Percentiles rank a stretch among this genome's conserved stretches.
Evolutionary conservation across 306 rosid species (phyloP).

Genomic region (Trifolium fragiferum): DNA sequence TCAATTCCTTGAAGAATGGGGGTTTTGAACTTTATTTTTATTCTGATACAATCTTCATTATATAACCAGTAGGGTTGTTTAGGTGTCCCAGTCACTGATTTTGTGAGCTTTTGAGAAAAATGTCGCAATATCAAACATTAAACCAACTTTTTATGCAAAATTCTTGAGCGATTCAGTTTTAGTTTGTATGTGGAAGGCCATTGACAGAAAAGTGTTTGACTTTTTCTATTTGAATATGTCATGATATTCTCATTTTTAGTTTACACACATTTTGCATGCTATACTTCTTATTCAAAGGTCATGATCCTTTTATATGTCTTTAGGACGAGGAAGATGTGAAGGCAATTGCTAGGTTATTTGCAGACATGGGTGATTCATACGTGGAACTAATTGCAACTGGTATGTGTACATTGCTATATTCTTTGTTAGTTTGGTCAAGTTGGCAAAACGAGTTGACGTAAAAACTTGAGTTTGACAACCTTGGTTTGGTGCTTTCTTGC

Average conservation of each 20-base stretch:
- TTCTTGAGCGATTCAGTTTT: constrained; percentile 3
- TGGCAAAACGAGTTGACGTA: no score
- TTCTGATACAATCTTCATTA: constrained; percentile 9
- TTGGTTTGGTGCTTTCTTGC: constrained; percentile 39
- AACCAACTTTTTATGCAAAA: neutral
- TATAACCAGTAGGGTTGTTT: constrained; percentile 11
- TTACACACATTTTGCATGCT: constrained; percentile 19
- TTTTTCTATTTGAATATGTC: neutral
- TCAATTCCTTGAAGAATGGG: constrained; percentile 10
- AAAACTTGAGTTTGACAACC: no score
- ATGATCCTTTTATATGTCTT: constrained; percentile 41
- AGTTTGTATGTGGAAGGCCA: neutral
- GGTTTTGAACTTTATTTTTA: constrained; percentile 11
- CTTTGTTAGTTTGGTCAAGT: constrained; percentile 4
- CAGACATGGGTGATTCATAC: constrained; percentile 99
- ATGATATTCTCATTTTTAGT: neutral
- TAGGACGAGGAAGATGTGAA: constrained; percentile 99
- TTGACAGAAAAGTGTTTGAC: constrained; percentile 17
- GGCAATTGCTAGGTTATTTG: constrained; percentile 97
- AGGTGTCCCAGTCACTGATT: constrained; percentile 9
- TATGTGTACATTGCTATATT: constrained; percentile 37
- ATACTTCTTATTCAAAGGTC: constrained; percentile 14
- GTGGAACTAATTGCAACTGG: constrained; percentile 94
- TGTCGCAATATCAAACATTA: neutral
- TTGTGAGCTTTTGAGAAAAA: constrained; percentile 13